Base-by-base conservation (phyloP, 2,329 filamentous ascomycete species). In the Akanthomyces uredinophilus region DNA sequence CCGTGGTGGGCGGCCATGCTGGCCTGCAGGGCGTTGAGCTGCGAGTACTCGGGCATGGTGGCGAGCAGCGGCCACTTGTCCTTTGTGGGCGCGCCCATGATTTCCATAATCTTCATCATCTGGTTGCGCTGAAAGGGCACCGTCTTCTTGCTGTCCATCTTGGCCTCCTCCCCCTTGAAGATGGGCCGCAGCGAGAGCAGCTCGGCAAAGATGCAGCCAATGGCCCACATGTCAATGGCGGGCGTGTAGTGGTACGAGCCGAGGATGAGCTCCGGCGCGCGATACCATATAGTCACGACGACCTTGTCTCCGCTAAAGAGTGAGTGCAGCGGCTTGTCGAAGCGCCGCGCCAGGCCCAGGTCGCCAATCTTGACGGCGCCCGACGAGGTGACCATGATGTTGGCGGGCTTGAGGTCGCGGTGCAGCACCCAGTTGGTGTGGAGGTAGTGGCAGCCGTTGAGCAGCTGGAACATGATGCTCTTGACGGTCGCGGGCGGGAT, bases 201-300 rank as follows among this genome's bases (percentile, higher is more conserved):
- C 74, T 99, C 95, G 2, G 95, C 95, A 71, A 99, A 98, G 70
- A 99, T 99, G 74, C 95, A 99, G 1, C 95, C 95, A 1, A 99
- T 87, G 3, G 95, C 95, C 95, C 95, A 99, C 75, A 98, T 87
- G 74, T 99, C 95, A 66, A 99, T 92, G 24, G 95, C 94, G 0
- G 95, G 93, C 0, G 95, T 98, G 77, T 99, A 99, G 74, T 99
- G 95, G n/a, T 91, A 85, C 55, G 89, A 92, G 2, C 95, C 95
- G 3, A 99, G 85, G 1, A 99, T 85, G 4, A 99, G 82, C 74
- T 99, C 95, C 0, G 95, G 95, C 0, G 95, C 95, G 24, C 95
- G 91, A 71, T 99, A 99, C 95, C 95, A 99, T 65, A 99, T 99
- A 0, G 95, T 99, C 16, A 99, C 95, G 58, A 99, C 95, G 2